Base-by-base conservation (phyloP, 306 rosid species). In the Glycine tomentella region DNA sequence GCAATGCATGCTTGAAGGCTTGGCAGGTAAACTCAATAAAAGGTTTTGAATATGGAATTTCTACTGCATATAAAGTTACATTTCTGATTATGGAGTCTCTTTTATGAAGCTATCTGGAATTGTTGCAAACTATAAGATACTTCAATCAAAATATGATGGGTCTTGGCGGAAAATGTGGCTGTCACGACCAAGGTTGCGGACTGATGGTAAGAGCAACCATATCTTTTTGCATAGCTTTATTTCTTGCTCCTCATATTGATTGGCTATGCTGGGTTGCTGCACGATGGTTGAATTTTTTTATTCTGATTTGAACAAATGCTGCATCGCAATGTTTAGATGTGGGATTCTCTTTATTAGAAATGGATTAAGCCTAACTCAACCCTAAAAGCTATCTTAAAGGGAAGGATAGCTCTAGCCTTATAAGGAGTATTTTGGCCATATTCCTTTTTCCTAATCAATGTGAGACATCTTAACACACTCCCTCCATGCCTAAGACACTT, bases 111-210 rank as follows among this genome's bases (percentile, higher is more conserved):
- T 88, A 40, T 89, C 77, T 84, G 98, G 97, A 62, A 84, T 88
- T 44, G 92, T 93, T 10, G 96, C 89, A 78, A 95, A 91, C 88
- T 93, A 84, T 74, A 90, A 85, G 86, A 82, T 86, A 81, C 87
- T 95, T 86, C 99, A 95, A 81, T 88, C 91, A 25, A 87, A 86
- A 76, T 93, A 90, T 64, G 93, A 87, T 67, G 88, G 96, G 45
- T 95, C 97, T 20, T 93, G 99, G 99, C 87, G 95, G 83, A 93
- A 88, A 85, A 95, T 95, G 98, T 95, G 98, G 99, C 94, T 90
- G 49, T 83, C 78, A 74, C 83, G 99, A 76, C 99, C 99, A 72
- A 91, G 98, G 90, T 83, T 93, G 81, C 94, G 98, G 74, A 89
- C 90, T 59, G 99, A 93, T 83, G 98, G 98, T 95, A 86, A 89